Percentiles rank a stretch among this genome's conserved stretches.
Conservation (phyloP, 2,329 filamentous ascomycete genomes). For the Trichoderma hamatum region DNA sequence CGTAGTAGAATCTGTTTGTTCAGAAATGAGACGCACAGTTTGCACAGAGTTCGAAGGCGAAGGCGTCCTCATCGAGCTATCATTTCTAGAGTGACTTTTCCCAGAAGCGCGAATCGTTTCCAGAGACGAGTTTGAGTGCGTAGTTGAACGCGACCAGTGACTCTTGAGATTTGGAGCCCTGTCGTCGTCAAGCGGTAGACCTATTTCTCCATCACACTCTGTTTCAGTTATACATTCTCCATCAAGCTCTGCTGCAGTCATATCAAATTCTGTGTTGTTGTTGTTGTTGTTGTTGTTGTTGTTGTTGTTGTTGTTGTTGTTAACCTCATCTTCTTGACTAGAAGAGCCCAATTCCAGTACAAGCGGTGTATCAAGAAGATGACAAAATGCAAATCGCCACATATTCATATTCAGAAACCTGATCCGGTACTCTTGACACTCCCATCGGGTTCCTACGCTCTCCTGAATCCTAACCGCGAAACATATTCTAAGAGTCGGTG, state of each 20-base stretch:
- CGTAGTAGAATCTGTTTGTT: not conserved
- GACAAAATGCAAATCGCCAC: conserved; percentile 20
- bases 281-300: too few species aligned
- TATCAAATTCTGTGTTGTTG: too few species aligned
- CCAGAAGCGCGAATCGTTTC: not conserved
- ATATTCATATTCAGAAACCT: conserved; percentile 22
- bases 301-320: too few species aligned
- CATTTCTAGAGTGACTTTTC: not conserved
- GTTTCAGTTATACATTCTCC: too few species aligned
- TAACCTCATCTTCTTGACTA: not conserved
- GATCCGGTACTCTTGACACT: conserved; percentile 25
- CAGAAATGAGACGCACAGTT: not conserved
- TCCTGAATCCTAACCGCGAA: not conserved
- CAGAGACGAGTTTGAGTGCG: not conserved
- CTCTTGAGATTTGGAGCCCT: not conserved
- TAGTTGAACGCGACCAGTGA: conserved; percentile 3
- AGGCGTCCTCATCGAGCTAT: not conserved
- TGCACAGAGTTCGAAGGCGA: not conserved
- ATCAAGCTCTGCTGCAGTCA: not conserved
- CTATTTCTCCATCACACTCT: too few species aligned
- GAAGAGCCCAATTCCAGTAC: not conserved
- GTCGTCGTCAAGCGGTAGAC: not conserved
- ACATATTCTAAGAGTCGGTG: conserved; percentile 14
- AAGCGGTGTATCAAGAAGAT: not conserved
- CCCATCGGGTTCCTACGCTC: not conserved